These are phyloP conservation scores for Aspergillaceae sp. DNA, from an alignment of 2,329 filamentous ascomycete species.

Conservation along the genomic window DNA sequence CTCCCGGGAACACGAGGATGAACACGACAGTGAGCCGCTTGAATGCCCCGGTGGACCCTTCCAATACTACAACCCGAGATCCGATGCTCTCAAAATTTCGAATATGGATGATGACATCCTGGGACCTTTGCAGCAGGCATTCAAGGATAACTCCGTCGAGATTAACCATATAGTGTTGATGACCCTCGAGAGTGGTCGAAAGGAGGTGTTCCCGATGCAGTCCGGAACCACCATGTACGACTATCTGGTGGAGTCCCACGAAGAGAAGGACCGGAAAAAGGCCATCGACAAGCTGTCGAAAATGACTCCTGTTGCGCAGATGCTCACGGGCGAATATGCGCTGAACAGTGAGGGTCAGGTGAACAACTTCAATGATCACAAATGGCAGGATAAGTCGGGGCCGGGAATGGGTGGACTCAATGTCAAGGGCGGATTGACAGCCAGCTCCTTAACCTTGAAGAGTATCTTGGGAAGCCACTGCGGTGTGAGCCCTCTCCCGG, in stretches of 20 bases:
- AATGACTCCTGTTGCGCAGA: conserved; percentile 24
- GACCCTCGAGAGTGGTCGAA: conserved; percentile 34
- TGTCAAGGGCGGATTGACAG: conserved; percentile 30
- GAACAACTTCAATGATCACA: conserved; percentile 11
- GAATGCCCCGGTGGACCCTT: conserved; percentile 4
- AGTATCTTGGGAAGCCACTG: conserved; percentile 33
- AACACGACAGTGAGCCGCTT: conserved; percentile 9
- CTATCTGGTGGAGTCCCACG: conserved; percentile 22
- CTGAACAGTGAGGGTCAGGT: conserved; percentile 20
- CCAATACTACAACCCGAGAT: conserved; percentile 23
- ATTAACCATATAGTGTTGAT: conserved; percentile 34
- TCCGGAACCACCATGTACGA: conserved; percentile 28
- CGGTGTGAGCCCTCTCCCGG: conserved; percentile 32
- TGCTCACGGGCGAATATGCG: conserved; percentile 30
- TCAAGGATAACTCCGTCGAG: conserved; percentile 20
- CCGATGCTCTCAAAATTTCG: conserved; percentile 31
- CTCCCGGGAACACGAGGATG: conserved; percentile 9
- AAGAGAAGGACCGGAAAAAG: conserved; percentile 11
- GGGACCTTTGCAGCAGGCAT: conserved; percentile 19
- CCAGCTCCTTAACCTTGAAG: conserved; percentile 33
- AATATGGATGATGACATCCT: conserved; percentile 27
- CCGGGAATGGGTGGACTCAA: conserved; percentile 27
- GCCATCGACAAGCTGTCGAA: conserved; percentile 20
- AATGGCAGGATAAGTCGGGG: conserved; percentile 12
- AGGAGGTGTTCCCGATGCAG: conserved; percentile 34